Evolutionary conservation across 2,329 filamentous ascomycete genomes (phyloP), one percentile per base, ranked within the genome.

Genomic region (Mycosphaerella arachidis): DNA sequence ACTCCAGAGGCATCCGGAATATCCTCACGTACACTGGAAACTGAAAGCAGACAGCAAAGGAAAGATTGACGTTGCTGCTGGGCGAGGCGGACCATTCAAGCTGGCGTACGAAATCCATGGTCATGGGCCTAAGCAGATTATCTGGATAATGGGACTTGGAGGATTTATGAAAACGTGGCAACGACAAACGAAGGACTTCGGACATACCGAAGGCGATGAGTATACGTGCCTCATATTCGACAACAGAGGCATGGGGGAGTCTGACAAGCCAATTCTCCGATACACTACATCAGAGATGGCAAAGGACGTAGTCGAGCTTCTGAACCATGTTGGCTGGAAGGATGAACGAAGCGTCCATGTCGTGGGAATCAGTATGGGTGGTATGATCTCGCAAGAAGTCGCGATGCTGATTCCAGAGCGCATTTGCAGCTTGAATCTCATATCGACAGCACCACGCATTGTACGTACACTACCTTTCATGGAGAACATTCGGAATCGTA

Each of bases 381-480:
- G 92, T 70, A 96, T 96, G 92, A 93, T 96, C 68, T 85, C 90
- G 2, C 92, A 96, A 75, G 92, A 96, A 76, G 71, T 96, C 4
- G 83, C 81, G 73, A 69, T 72, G 35, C 71, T 78, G n/a, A 77
- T 80, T 27, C 80, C 80, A 1, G 67, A 76, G 3, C 75, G 79
- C 12, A 77, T 82, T 58, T 79, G 76, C 60, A 78, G 77, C n/a
- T 70, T 83, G 18, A 78, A 77, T 20, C 74, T 83, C 16, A 74
- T 82, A 27, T 81, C 80, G 6, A 82, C 81, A 10, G 79, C 77
- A 6, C 73, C 80, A 1, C 71, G 76, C 9, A 70, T 82, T 7
- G 76, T 80, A 56, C 76, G 79, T 57, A 82, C 78, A 7, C 72
- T 74, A 2, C 68, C 70, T 16, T 86, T 85, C 64, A 62, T 83